Conservation (phyloP, 352 stramenopile genomes). For the Globisporangium spiculum region DNA sequence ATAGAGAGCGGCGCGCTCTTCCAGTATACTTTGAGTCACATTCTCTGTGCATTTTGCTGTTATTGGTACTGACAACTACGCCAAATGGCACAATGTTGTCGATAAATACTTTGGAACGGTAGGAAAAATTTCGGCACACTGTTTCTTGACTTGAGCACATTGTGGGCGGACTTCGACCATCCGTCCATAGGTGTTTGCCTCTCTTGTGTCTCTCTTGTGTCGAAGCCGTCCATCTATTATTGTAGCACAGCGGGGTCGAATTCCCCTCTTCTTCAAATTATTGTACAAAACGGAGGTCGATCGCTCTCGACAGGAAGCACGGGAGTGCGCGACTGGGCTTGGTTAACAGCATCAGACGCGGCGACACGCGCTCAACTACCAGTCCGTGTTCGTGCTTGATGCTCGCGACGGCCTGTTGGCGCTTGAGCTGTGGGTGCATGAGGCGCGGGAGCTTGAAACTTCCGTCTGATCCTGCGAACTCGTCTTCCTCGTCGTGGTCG, state of each 20-base stretch:
- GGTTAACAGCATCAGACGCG: neutral
- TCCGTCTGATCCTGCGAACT: constrained; percentile 7
- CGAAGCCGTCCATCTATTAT: constrained; percentile 5
- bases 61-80: constrained; percentile 7
- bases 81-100: neutral
- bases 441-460: constrained; percentile 14
- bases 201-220: neutral
- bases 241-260: neutral
- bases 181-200: neutral
- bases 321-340: constrained; percentile 5
- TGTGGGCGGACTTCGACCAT: neutral
- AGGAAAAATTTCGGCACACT: neutral
- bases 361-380: neutral
- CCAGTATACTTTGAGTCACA: neutral
- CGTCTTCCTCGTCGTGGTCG: neutral
- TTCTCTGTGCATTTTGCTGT: neutral
- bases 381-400: constrained; percentile 8
- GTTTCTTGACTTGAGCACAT: neutral
- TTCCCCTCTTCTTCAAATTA: neutral
- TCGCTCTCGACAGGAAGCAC: constrained; percentile 6
- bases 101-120: constrained; percentile 1
- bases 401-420: constrained; percentile 3
- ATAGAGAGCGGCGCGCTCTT: neutral
- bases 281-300: constrained; percentile 17
- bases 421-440: constrained; percentile 11